These are phyloP conservation scores for Beauveria varroae DNA, from an alignment of 2,329 filamentous ascomycete species.

Conservation along the genomic window DNA sequence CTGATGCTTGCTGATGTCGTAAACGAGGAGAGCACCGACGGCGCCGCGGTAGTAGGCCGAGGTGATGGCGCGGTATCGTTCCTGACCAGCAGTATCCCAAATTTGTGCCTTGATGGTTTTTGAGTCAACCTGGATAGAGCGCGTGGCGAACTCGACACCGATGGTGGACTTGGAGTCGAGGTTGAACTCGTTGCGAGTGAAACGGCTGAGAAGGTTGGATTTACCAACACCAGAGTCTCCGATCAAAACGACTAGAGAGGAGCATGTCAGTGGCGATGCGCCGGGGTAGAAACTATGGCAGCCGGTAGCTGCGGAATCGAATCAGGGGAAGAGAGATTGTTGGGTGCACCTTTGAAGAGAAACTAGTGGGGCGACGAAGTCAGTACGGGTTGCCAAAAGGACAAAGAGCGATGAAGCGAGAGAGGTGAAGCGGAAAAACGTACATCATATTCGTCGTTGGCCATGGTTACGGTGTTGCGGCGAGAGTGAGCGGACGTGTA, in stretches of 20 bases:
- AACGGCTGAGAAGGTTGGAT: constrained; percentile 98
- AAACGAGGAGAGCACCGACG: constrained; percentile 93
- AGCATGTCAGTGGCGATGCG: constrained; percentile 23
- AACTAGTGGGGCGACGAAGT: constrained; percentile 54
- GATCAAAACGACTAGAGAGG: constrained; percentile 78
- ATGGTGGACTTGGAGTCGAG: constrained; percentile 99
- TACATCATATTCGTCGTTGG: constrained; percentile 99
- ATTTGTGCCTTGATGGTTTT: constrained; percentile 99
- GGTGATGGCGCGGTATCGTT: constrained; percentile 97
- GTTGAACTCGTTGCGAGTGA: constrained; percentile 99
- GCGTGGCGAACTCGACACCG: constrained; percentile 97
- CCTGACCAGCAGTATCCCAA: constrained; percentile 98
- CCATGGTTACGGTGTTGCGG: constrained; percentile 57
- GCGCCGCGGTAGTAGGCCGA: constrained; percentile 98
- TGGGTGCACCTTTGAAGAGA: constrained; percentile 84
- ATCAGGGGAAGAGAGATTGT: neutral
- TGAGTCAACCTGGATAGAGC: constrained; percentile 96
- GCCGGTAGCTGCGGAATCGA: constrained; percentile 1
- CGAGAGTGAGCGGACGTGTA: neutral
- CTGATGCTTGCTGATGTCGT: constrained; percentile 99
- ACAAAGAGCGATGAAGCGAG: constrained; percentile 9
- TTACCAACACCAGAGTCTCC: constrained; percentile 99
- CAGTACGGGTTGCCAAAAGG: constrained; percentile 17
- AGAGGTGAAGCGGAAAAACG: constrained; percentile 32
- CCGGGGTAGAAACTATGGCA: constrained; percentile 12